Percentiles rank a stretch among this genome's conserved stretches.
phyloP scores from a whole-genome alignment of 2,329 filamentous ascomycete genomes.

The Colletotrichum horii region DNA sequence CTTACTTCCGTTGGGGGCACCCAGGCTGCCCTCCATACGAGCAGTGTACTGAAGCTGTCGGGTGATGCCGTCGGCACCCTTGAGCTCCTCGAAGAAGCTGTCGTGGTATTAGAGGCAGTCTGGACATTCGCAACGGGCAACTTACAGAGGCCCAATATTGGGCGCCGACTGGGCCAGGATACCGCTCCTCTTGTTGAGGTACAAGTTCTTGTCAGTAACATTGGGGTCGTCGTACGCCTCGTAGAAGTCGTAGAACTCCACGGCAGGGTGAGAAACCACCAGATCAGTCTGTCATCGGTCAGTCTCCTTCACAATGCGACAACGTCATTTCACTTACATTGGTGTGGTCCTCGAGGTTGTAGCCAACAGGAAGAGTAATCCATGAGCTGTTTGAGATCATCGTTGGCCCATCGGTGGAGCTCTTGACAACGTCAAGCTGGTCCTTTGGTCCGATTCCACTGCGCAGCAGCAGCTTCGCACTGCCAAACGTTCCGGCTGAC shows the following conservation, averaged over 20 bases:
- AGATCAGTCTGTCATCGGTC: conserved; percentile 45
- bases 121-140: background rate
- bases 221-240: conserved; percentile 59
- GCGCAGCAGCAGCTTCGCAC: conserved; percentile 70
- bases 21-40: conserved; percentile 63
- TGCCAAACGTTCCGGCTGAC: conserved; percentile 72
- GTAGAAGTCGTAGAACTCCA: conserved; percentile 69
- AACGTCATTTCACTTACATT: conserved; percentile 36
- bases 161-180: conserved; percentile 69
- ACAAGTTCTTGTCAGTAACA: conserved; percentile 43
- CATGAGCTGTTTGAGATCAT: conserved; percentile 57
- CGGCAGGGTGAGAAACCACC: conserved; percentile 47
- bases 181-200: conserved; percentile 57
- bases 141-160: conserved; percentile 65
- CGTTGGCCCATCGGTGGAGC: conserved; percentile 52
- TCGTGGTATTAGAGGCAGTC: conserved; percentile 40
- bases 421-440: conserved; percentile 59
- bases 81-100: conserved; percentile 55
- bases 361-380: conserved; percentile 64
- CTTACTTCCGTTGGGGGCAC: conserved; percentile 35
- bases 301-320: background rate
- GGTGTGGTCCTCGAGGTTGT: conserved; percentile 63
- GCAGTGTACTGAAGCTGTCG: conserved; percentile 71
- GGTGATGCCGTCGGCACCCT: conserved; percentile 61
- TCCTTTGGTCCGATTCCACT: conserved; percentile 70